Percentiles rank a stretch among this genome's conserved stretches.
phyloP scores from a whole-genome alignment of 768 basidiomycete species.

The Psilocybe cubensis region DNA sequence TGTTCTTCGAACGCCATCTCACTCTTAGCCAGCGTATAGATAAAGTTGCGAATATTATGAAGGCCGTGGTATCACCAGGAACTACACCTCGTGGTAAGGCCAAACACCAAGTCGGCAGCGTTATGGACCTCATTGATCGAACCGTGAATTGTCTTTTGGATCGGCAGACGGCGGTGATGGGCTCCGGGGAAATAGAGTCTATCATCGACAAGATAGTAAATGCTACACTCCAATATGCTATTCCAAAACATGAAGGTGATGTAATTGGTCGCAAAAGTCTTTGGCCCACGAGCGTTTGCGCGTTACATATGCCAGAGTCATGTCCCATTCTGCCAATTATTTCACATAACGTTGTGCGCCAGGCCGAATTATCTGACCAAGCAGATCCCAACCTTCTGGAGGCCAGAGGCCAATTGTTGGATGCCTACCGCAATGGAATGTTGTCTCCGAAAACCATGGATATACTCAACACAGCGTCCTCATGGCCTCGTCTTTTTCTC shows the following conservation, averaged over 20 bases:
- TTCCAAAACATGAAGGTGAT: conserved; percentile 58
- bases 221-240: conserved; percentile 77
- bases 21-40: conserved; percentile 65
- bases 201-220: conserved; percentile 74
- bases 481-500: conserved; percentile 75
- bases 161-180: conserved; percentile 50
- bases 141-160: conserved; percentile 62
- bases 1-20: conserved; percentile 71
- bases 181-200: conserved; percentile 63
- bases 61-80: conserved; percentile 52
- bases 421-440: conserved; percentile 63
- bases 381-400: conserved; percentile 35
- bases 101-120: conserved; percentile 63
- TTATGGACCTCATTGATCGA: conserved; percentile 78
- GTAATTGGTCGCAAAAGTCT: conserved; percentile 39
- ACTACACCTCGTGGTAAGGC: conserved; percentile 50
- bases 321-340: conserved; percentile 61
- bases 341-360: conserved; percentile 45
- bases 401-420: conserved; percentile 56
- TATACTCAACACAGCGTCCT: conserved; percentile 61
- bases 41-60: conserved; percentile 63
- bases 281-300: conserved; percentile 63
- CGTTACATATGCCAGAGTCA: conserved; percentile 57
- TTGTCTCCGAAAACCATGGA: conserved; percentile 65
- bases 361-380: conserved; percentile 32